Evolutionary conservation across 768 basidiomycete species (phyloP).

Genomic region (Goffeauzyma gilvescens): DNA sequence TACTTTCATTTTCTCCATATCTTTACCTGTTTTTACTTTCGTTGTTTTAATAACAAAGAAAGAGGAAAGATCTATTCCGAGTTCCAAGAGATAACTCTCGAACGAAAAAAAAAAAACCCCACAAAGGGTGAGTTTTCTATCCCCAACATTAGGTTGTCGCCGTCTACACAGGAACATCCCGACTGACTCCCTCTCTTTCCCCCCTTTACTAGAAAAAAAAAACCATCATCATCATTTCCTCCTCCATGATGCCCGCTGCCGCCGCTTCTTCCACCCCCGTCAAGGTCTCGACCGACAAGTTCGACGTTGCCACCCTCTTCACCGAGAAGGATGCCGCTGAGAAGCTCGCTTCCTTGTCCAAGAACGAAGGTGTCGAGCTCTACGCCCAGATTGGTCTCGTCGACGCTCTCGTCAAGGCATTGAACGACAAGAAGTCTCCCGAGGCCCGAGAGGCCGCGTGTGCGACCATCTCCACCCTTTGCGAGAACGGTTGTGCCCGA

Average conservation of each 20-base stretch:
- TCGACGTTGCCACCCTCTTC: constrained; percentile 61
- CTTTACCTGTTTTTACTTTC: no score
- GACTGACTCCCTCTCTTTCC: no score
- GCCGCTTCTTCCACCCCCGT: constrained; percentile 43
- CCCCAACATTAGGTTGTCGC: no score
- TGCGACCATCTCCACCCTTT: constrained; percentile 46
- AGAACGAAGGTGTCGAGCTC: constrained; percentile 67
- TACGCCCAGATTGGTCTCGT: constrained; percentile 51
- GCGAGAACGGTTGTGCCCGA: constrained; percentile 49
- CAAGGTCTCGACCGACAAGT: constrained; percentile 46
- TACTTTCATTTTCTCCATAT: no score
- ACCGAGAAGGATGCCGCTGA: constrained; percentile 66
- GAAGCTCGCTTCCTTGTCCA: constrained; percentile 49
- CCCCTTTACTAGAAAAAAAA: no score
- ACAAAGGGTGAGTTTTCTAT: no score
- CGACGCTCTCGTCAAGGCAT: constrained; percentile 59
- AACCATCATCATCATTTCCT: no score
- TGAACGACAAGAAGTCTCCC: constrained; percentile 86
- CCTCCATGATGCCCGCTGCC: constrained; percentile 59
- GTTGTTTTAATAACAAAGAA: no score
- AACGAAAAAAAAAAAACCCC: no score
- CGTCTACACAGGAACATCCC: no score
- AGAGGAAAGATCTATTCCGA: no score
- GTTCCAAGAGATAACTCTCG: no score
- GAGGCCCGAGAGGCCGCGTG: constrained; percentile 78